These are phyloP conservation scores for Malassezia furfur DNA, from an alignment of 1,284 basidiomycete species.

Conservation along the genomic window DNA sequence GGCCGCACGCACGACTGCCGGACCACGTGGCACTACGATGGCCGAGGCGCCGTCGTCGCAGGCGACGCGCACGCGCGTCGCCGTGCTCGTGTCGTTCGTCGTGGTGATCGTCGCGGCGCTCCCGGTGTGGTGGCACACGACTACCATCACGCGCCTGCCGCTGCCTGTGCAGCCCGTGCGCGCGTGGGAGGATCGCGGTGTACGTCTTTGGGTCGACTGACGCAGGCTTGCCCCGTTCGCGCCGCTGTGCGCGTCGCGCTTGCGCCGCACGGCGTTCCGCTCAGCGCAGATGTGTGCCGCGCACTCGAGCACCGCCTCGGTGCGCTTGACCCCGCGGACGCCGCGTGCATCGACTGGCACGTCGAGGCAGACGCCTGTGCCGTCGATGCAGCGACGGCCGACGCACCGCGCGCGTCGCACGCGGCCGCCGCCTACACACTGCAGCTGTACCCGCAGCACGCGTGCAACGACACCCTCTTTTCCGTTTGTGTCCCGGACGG, in stretches of 20 bases:
- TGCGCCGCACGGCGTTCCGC: too few species aligned
- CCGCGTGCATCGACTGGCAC: not conserved
- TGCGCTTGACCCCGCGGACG: not conserved
- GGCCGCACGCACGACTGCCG: not conserved
- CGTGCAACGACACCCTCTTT: not conserved
- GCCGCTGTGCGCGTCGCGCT: not conserved
- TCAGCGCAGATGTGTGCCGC: too few species aligned
- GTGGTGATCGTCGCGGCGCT: conserved; percentile 20
- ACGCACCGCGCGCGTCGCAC: not conserved
- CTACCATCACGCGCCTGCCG: conserved; percentile 33
- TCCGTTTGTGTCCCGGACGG: not conserved
- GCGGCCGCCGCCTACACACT: not conserved
- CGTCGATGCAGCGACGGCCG: not conserved
- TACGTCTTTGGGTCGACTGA: conserved; percentile 1
- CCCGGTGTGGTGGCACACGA: conserved; percentile 33
- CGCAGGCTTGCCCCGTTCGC: not conserved
- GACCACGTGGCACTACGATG: conserved; percentile 6
- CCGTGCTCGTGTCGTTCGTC: conserved; percentile 4
- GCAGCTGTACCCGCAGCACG: not conserved
- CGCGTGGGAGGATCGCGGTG: conserved; percentile 9
- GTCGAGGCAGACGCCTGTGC: not conserved
- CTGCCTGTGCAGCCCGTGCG: conserved; percentile 23
- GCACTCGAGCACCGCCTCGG: too few species aligned
- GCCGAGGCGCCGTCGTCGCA: conserved; percentile 6
- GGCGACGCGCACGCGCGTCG: not conserved